phyloP scores from a whole-genome alignment of 169 alveolate genomes.

The Babesia bovis region DNA sequence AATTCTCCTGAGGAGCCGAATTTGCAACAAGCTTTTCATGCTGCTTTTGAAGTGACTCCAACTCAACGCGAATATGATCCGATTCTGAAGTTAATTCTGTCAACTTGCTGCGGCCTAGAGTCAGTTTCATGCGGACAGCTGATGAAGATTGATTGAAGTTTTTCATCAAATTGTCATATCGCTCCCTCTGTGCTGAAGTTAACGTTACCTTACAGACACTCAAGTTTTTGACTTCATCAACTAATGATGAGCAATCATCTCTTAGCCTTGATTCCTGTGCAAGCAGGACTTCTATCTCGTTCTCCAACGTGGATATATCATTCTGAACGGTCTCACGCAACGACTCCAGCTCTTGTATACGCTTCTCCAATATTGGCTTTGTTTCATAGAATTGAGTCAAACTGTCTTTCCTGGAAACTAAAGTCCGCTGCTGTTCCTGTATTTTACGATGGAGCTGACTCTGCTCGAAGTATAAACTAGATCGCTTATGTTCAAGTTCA shows the following conservation, averaged over 20 bases:
- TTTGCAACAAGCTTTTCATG: slow-evolving; percentile 14
- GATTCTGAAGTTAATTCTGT: slow-evolving; percentile 12
- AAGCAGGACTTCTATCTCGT: slow-evolving; percentile 25
- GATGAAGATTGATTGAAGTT: slow-evolving; percentile 36
- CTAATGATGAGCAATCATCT: slow-evolving; percentile 23
- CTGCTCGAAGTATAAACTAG: slow-evolving; percentile 57
- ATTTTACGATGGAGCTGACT: slow-evolving; percentile 31
- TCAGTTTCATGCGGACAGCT: slow-evolving; percentile 36
- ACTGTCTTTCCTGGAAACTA: slow-evolving; percentile 20
- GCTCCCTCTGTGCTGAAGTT: slow-evolving; percentile 22
- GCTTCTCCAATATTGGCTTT: slow-evolving; percentile 25
- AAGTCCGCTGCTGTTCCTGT: slow-evolving; percentile 29
- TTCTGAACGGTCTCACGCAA: slow-evolving; percentile 7
- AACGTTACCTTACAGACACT: neutral
- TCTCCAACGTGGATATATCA: slow-evolving; percentile 11
- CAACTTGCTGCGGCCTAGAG: slow-evolving; percentile 23
- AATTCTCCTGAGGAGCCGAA: slow-evolving; percentile 5
- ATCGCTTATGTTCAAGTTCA: slow-evolving; percentile 45
- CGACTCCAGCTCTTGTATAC: neutral
- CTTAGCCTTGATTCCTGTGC: slow-evolving; percentile 8
- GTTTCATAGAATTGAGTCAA: slow-evolving; percentile 33
- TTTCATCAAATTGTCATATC: slow-evolving; percentile 32
- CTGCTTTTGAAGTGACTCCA: neutral
- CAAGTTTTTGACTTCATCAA: slow-evolving; percentile 7
- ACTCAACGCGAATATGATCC: slow-evolving; percentile 12